Evolutionary conservation across 2,329 filamentous ascomycete genomes (phyloP).

Genomic region (Nemania sp.): DNA sequence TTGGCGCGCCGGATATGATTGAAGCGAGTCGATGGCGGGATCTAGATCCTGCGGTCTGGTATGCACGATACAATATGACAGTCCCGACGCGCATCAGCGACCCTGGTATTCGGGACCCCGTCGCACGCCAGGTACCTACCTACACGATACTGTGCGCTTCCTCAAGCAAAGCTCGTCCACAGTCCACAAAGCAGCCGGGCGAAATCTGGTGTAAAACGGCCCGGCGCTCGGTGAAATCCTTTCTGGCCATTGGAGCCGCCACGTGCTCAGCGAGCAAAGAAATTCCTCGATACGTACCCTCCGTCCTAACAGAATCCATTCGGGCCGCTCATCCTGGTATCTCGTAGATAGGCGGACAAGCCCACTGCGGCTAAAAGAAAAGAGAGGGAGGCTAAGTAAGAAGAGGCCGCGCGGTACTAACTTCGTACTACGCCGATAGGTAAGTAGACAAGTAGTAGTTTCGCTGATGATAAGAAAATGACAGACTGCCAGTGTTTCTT

Average conservation of each 20-base stretch:
- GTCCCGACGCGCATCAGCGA: slow-evolving; percentile 12
- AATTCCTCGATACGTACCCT: neutral
- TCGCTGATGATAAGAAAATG: slow-evolving; percentile 19
- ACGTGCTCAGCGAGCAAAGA: slow-evolving; percentile 19
- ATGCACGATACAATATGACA: slow-evolving; percentile 1
- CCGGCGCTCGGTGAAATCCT: slow-evolving; percentile 28
- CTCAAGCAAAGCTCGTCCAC: neutral
- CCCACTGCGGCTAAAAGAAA: slow-evolving; percentile 6
- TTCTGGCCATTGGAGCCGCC: slow-evolving; percentile 16
- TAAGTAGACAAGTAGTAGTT: no score
- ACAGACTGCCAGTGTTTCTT: neutral
- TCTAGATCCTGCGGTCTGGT: slow-evolving; percentile 11
- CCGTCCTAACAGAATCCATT: slow-evolving; percentile 9
- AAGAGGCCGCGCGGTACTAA: neutral
- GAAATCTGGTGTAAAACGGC: slow-evolving; percentile 18
- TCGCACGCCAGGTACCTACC: neutral
- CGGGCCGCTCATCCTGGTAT: slow-evolving; percentile 24
- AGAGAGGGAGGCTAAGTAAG: neutral
- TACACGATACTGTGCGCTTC: no score
- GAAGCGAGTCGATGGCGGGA: slow-evolving; percentile 1
- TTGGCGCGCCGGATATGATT: neutral
- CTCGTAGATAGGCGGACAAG: slow-evolving; percentile 10
- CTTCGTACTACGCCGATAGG: no score
- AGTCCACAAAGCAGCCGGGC: neutral
- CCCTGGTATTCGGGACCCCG: neutral